phyloP scores from a whole-genome alignment of 1,284 basidiomycete genomes.

The Ustilago bromivora region DNA sequence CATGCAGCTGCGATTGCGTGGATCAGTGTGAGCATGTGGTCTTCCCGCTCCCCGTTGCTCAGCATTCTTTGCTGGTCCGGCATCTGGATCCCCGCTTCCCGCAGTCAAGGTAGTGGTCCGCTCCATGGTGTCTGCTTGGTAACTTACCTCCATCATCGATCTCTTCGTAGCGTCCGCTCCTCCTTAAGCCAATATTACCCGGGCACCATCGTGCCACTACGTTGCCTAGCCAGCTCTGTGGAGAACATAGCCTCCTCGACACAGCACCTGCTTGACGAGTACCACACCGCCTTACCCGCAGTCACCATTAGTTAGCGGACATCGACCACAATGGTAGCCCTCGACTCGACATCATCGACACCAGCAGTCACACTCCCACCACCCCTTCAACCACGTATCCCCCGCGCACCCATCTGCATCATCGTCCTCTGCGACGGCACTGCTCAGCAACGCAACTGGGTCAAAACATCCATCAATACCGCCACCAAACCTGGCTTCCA shows the following conservation, averaged over 20 bases:
- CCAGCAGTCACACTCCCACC: constrained; percentile 4
- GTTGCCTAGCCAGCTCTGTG: no score
- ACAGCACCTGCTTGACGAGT: not conserved
- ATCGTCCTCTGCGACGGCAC: constrained; percentile 60
- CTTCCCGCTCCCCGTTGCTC: not conserved
- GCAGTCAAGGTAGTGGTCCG: no score
- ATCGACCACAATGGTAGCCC: not conserved
- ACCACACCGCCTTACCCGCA: not conserved
- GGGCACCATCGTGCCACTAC: no score
- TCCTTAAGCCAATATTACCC: no score
- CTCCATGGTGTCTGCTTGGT: no score
- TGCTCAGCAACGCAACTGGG: constrained; percentile 48
- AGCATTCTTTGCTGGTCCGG: no score
- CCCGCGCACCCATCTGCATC: constrained; percentile 45
- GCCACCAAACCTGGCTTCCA: not conserved
- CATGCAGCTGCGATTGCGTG: no score
- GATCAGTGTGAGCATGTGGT: not conserved
- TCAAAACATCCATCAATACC: constrained; percentile 29
- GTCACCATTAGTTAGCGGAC: not conserved
- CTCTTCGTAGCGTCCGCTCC: no score
- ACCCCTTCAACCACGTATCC: constrained; percentile 29
- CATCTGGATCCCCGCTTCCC: not conserved
- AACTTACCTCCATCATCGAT: no score
- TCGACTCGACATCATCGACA: not conserved
- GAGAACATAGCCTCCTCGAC: not conserved